Conservation (phyloP, 768 basidiomycete species). For the Lactarius deliciosus region DNA sequence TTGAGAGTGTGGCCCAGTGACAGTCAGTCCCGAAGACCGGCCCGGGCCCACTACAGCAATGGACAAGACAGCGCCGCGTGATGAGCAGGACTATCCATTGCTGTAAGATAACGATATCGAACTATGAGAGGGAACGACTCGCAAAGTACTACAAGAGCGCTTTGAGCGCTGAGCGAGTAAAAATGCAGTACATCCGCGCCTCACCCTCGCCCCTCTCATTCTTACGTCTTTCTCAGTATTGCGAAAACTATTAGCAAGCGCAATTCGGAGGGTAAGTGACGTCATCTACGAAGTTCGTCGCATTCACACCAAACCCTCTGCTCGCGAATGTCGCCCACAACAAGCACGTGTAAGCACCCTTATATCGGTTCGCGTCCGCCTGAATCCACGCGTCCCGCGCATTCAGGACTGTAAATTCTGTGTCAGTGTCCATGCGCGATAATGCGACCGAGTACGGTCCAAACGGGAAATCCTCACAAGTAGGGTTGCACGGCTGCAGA, state of each 20-base stretch:
- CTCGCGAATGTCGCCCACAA: conserved; percentile 49
- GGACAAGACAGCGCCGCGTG: no score
- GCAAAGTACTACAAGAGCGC: no score
- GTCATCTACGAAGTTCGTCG: conserved; percentile 37
- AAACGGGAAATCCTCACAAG: conserved; percentile 38
- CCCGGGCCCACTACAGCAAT: no score
- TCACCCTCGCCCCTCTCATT: background rate
- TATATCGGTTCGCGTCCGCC: conserved; percentile 49
- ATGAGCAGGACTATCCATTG: no score
- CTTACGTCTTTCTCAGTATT: background rate
- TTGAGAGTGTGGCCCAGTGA: no score
- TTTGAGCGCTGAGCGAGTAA: no score
- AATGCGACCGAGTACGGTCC: background rate
- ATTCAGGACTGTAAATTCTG: conserved; percentile 38
- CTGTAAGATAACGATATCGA: no score
- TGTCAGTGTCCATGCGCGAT: background rate
- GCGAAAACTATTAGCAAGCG: background rate
- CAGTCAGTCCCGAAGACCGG: no score
- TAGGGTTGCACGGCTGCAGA: conserved; percentile 50
- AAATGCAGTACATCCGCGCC: background rate
- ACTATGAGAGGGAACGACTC: no score
- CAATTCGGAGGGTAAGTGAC: conserved; percentile 35
- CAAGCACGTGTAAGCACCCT: conserved; percentile 46
- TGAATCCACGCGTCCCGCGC: conserved; percentile 55
- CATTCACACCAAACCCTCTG: conserved; percentile 47